These are phyloP conservation scores for Zymoseptoria crescenta DNA, from an alignment of 2,329 filamentous ascomycete species.

Conservation along the genomic window DNA sequence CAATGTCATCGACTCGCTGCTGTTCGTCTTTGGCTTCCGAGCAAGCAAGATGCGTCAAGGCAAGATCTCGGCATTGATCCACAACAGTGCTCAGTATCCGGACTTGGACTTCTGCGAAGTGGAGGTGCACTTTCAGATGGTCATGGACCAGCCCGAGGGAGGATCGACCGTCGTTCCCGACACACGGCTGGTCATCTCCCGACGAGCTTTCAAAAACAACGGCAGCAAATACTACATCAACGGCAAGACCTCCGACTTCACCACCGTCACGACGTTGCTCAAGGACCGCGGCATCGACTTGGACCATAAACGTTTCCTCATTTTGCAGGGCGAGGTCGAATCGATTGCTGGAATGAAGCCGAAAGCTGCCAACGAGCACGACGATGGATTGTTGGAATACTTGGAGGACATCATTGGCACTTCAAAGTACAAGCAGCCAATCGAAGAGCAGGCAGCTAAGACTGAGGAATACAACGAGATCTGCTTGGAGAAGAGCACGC, in stretches of 20 bases:
- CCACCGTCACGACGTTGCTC: conserved; percentile 77
- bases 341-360: conserved; percentile 99
- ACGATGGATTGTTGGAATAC: conserved; percentile 92
- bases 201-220: conserved; percentile 95
- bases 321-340: conserved; percentile 94
- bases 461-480: conserved; percentile 90
- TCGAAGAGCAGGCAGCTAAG: conserved; percentile 85
- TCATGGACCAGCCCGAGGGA: conserved; percentile 76
- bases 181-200: conserved; percentile 78
- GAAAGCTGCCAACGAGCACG: conserved; percentile 89
- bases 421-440: conserved; percentile 94
- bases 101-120: conserved; percentile 89
- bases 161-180: conserved; percentile 70
- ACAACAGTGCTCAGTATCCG: conserved; percentile 84
- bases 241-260: conserved; percentile 81
- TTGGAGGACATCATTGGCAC: conserved; percentile 98
- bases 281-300: conserved; percentile 85
- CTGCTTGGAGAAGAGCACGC: conserved; percentile 87
- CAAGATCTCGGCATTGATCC: conserved; percentile 94
- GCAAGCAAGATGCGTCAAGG: conserved; percentile 99
- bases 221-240: conserved; percentile 98
- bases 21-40: conserved; percentile 98
- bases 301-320: conserved; percentile 96
- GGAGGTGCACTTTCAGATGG: conserved; percentile 91
- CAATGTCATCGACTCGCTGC: conserved; percentile 93